Conservation (phyloP, 768 basidiomycete genomes). For the Trametes gibbosa region DNA sequence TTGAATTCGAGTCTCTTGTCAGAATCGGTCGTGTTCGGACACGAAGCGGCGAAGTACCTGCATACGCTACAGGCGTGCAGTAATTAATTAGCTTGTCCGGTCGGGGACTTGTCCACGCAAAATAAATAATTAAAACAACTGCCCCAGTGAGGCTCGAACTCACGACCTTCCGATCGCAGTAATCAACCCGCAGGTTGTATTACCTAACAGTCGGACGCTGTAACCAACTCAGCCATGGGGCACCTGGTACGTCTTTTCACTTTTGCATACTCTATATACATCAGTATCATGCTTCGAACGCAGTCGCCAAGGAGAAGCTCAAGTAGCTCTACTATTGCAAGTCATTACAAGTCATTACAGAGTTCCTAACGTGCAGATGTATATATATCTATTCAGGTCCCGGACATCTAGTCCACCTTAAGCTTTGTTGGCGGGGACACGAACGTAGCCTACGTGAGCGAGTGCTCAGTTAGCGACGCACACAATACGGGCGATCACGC, state of each 20-base stretch:
- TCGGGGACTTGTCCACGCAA: too few relatives aligned
- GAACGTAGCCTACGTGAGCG: conserved; percentile 44
- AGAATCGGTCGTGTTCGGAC: too few relatives aligned
- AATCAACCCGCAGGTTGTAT: too few relatives aligned
- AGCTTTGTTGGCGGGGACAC: conserved; percentile 56
- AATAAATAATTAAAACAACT: conserved; percentile 8
- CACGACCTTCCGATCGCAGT: conserved; percentile 57
- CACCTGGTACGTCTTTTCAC: too few relatives aligned
- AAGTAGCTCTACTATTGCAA: conserved; percentile 1
- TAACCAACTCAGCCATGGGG: conserved; percentile 79
- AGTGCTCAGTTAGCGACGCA: neutral
- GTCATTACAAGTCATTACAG: conserved; percentile 18
- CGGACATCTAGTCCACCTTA: conserved; percentile 20
- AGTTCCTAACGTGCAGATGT: neutral
- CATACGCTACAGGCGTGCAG: too few relatives aligned
- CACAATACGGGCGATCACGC: neutral
- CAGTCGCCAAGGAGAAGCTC: neutral
- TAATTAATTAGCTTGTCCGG: too few relatives aligned
- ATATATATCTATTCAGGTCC: neutral
- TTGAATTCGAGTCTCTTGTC: too few relatives aligned
- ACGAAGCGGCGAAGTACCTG: too few relatives aligned
- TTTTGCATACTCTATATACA: too few relatives aligned
- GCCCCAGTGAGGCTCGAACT: conserved; percentile 63
- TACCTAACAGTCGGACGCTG: conserved; percentile 76
- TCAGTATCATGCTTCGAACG: too few relatives aligned